Evolutionary conservation across 2,329 filamentous ascomycete genomes (phyloP).

Genomic region (Verticillium longisporum): DNA sequence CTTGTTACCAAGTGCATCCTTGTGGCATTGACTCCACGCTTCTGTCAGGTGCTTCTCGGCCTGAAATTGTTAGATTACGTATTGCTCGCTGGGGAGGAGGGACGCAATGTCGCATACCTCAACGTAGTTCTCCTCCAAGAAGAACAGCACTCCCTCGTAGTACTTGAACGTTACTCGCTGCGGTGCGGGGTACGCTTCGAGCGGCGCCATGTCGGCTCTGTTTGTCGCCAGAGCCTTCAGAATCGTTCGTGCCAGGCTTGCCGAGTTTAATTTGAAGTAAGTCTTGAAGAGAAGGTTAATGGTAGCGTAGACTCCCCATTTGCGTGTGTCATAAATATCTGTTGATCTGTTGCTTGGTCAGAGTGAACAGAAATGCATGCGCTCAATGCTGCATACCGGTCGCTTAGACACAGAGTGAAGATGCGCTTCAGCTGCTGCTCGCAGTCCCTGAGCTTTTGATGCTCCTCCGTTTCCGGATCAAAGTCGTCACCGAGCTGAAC

Average conservation of each 20-base stretch:
- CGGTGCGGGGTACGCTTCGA: slow-evolving; percentile 76
- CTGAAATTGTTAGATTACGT: slow-evolving; percentile 26
- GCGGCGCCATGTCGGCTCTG: slow-evolving; percentile 69
- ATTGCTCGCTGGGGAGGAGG: slow-evolving; percentile 1
- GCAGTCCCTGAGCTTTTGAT: slow-evolving; percentile 84
- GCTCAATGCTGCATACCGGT: slow-evolving; percentile 55
- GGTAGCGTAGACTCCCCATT: slow-evolving; percentile 96
- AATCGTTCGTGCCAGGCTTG: slow-evolving; percentile 84
- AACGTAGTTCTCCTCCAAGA: slow-evolving; percentile 88
- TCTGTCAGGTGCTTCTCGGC: slow-evolving; percentile 74
- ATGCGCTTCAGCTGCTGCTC: slow-evolving; percentile 86
- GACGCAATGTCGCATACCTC: slow-evolving; percentile 44
- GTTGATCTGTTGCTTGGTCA: slow-evolving; percentile 45
- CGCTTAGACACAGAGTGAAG: slow-evolving; percentile 82
- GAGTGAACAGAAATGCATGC: slow-evolving; percentile 1
- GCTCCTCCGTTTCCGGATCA: slow-evolving; percentile 66
- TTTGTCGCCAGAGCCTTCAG: slow-evolving; percentile 76
- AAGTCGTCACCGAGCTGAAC: slow-evolving; percentile 65
- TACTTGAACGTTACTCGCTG: slow-evolving; percentile 96
- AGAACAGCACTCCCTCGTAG: slow-evolving; percentile 88
- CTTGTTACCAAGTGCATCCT: slow-evolving; percentile 64
- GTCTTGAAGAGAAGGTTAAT: slow-evolving; percentile 97
- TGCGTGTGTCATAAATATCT: slow-evolving; percentile 79
- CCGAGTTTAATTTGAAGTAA: slow-evolving; percentile 91
- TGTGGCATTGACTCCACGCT: slow-evolving; percentile 78